phyloP scores from a whole-genome alignment of 352 stramenopile species.

The Globisporangium uncinulatum region DNA sequence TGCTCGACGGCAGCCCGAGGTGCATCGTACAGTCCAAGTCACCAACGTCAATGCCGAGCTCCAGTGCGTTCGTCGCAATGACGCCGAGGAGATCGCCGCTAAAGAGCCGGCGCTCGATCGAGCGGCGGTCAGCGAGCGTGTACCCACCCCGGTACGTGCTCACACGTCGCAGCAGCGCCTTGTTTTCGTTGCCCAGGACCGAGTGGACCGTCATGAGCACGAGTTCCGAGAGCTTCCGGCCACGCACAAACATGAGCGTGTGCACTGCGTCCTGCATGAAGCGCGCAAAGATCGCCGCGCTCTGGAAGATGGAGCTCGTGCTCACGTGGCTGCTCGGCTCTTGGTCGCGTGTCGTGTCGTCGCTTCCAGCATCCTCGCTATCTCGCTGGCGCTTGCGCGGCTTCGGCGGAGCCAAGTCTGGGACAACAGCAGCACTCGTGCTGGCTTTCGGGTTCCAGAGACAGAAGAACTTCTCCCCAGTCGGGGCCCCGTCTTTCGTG shows the following conservation, averaged over 20 bases:
- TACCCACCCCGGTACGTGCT: slow-evolving; percentile 97
- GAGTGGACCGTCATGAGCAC: slow-evolving; percentile 85
- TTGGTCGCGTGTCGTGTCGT: not conserved
- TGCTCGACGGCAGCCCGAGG: slow-evolving; percentile 90
- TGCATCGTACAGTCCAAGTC: slow-evolving; percentile 95
- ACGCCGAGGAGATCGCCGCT: slow-evolving; percentile 92
- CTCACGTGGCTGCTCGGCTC: slow-evolving; percentile 1
- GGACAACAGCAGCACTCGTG: slow-evolving; percentile 3
- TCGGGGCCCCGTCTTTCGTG: slow-evolving; percentile 88
- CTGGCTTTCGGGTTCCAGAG: slow-evolving; percentile 91
- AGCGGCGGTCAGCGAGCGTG: slow-evolving; percentile 82
- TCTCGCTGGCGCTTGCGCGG: not conserved
- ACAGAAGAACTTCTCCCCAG: slow-evolving; percentile 91
- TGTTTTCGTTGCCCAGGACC: slow-evolving; percentile 45
- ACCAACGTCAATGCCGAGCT: slow-evolving; percentile 96
- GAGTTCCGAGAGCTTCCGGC: slow-evolving; percentile 92
- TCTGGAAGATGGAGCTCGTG: slow-evolving; percentile 85
- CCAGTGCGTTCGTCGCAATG: slow-evolving; percentile 95
- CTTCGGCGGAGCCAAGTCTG: not conserved
- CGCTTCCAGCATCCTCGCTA: not conserved
- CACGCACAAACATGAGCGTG: slow-evolving; percentile 95
- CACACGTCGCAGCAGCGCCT: slow-evolving; percentile 59
- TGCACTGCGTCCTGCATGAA: slow-evolving; percentile 88
- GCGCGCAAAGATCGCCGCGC: slow-evolving; percentile 87
- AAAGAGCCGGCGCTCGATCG: slow-evolving; percentile 96